These are phyloP conservation scores for Podospora australis DNA, from an alignment of 495 filamentous ascomycete genomes.

Conservation along the genomic window DNA sequence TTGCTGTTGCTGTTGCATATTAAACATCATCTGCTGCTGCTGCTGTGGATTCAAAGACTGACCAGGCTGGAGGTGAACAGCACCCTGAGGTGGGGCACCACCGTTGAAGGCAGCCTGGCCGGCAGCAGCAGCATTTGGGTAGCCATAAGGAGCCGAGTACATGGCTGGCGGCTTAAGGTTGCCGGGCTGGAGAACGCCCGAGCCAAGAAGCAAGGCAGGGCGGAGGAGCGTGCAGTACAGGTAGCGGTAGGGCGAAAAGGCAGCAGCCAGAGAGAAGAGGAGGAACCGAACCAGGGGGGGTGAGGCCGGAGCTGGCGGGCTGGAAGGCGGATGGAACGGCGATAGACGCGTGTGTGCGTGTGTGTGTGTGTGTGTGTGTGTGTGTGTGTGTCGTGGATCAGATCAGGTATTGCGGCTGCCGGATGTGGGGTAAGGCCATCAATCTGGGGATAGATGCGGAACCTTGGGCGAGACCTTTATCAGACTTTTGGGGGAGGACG, in stretches of 20 bases:
- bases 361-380: not conserved
- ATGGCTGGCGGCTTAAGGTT: slow-evolving; percentile 30
- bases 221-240: too few relatives aligned
- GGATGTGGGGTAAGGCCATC: slow-evolving; percentile 29
- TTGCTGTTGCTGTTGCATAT: slow-evolving; percentile 30
- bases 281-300: slow-evolving; percentile 2
- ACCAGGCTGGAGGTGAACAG: slow-evolving; percentile 26
- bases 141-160: slow-evolving; percentile 45
- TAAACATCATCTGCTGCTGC: slow-evolving; percentile 39
- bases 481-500: not conserved
- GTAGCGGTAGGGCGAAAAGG: too few relatives aligned
- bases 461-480: not conserved
- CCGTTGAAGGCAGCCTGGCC: slow-evolving; percentile 39
- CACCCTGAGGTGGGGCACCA: slow-evolving; percentile 41
- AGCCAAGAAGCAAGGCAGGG: slow-evolving; percentile 20
- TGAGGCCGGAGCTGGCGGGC: not conserved
- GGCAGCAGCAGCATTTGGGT: slow-evolving; percentile 40
- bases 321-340: slow-evolving; percentile 19
- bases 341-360: too few relatives aligned
- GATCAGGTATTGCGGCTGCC: slow-evolving; percentile 31
- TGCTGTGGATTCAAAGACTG: slow-evolving; percentile 22
- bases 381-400: slow-evolving; percentile 18
- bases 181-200: slow-evolving; percentile 16
- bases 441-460: slow-evolving; percentile 11
- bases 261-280: too few relatives aligned